Evolutionary conservation across 345 rosid species (phyloP), one percentile per base, ranked within the genome.

Genomic region (Geranium brycei): DNA sequence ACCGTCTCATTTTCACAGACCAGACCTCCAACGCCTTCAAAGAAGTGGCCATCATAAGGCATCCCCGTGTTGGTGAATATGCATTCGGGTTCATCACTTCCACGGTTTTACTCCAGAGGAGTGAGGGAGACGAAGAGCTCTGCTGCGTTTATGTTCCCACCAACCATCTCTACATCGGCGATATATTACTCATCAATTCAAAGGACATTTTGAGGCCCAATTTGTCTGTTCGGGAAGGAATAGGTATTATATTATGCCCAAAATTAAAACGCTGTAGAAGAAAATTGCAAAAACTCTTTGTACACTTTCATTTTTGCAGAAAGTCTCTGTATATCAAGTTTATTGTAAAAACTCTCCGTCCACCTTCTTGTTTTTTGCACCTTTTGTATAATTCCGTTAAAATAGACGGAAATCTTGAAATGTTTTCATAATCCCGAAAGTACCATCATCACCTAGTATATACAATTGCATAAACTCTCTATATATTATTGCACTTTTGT

Each of bases 181-280:
- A 80, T 65, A 72, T 82, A 30, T 78, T 76, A 71, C 73, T 82
- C 17, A 72, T 82, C 23, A 76, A 58, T 60, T 51, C 81, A 38
- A 72, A 66, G n/a, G 87, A 82, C 66, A 77, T 82, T 55, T 73
- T 82, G 62, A 72, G 84, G 64, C 84, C 87, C 35, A 80, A 70
- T 71, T 73, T 82, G n/a, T 82, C 87, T 12, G 87, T 82, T 17
- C 76, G 87, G 35, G 82, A 82, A 78, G 87, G 84, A 62, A 80
- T 82, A 4, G 82, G 84, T 80, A 66, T 58, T 79, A 64, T 59
- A 31, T 63, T 64, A 56, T n/a, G 66, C 40, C 32, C 55, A 23
- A 23, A 23, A 23, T 23, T 23, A 23, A 23, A 23, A 23, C 28
- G 28, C 2, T 23, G 28, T 23, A 23, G 28, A 23, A 23, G 28